Evolutionary conservation across 129 eudicot genomes (phyloP).

Genomic region (Lactuca sativa): DNA sequence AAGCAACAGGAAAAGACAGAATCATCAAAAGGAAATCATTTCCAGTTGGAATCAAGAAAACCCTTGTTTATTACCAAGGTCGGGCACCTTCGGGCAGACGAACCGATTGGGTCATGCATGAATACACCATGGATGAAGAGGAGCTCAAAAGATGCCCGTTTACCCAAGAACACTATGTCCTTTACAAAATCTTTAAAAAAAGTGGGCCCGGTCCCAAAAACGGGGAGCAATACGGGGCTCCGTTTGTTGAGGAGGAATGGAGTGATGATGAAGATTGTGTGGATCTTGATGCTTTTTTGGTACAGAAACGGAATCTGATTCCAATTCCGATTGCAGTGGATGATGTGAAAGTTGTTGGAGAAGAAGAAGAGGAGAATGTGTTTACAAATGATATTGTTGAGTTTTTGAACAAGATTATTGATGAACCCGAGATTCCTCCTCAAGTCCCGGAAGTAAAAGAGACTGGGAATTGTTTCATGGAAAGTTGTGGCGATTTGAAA

Average conservation of each 20-base stretch:
- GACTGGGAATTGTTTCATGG: slow-evolving; percentile 22
- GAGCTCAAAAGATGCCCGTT: slow-evolving; percentile 72
- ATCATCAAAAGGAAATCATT: slow-evolving; percentile 50
- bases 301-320: slow-evolving; percentile 23
- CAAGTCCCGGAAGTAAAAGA: slow-evolving; percentile 25
- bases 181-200: slow-evolving; percentile 79
- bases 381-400: slow-evolving; percentile 46
- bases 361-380: slow-evolving; percentile 20
- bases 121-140: slow-evolving; percentile 78
- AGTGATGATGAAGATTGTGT: slow-evolving; percentile 59
- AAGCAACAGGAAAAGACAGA: slow-evolving; percentile 92
- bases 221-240: slow-evolving; percentile 94
- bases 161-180: slow-evolving; percentile 55
- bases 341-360: slow-evolving; percentile 1
- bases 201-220: slow-evolving; percentile 95
- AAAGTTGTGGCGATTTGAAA: slow-evolving; percentile 23
- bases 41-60: slow-evolving; percentile 73
- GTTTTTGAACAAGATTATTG: slow-evolving; percentile 41
- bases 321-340: slow-evolving; percentile 25
- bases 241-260: slow-evolving; percentile 92
- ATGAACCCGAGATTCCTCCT: slow-evolving; percentile 35
- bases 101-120: slow-evolving; percentile 98
- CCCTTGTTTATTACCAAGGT: slow-evolving; percentile 75
- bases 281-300: slow-evolving; percentile 28
- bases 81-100: slow-evolving; percentile 86